These are phyloP conservation scores for Tuber umbilicatum DNA, from an alignment of 495 filamentous ascomycete genomes.

Conservation along the genomic window DNA sequence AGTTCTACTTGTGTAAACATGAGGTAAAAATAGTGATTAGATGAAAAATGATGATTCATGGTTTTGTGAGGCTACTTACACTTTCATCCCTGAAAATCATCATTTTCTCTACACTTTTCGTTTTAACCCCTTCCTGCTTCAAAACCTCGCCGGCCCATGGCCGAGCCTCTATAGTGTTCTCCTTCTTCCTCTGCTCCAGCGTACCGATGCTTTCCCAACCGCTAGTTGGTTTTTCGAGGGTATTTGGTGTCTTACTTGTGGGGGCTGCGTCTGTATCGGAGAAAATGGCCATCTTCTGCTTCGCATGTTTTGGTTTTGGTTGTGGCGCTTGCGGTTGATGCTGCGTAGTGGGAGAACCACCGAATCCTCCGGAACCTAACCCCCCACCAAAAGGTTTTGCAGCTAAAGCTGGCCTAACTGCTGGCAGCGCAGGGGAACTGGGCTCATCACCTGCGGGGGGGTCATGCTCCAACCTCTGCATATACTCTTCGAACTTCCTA, in stretches of 20 bases:
- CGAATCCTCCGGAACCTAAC: constrained; percentile 12
- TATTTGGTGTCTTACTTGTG: constrained; percentile 44
- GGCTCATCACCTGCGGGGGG: constrained; percentile 58
- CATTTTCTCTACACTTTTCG: constrained; percentile 65
- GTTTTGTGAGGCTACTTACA: constrained; percentile 56
- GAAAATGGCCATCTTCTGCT: constrained; percentile 86
- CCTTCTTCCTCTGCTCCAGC: constrained; percentile 80
- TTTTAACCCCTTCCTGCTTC: constrained; percentile 73
- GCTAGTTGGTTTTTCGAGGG: constrained; percentile 46
- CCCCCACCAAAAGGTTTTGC: constrained; percentile 52
- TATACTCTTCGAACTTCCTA: constrained; percentile 86
- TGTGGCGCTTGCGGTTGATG: constrained; percentile 45
- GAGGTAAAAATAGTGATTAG: constrained; percentile 32
- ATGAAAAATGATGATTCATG: constrained; percentile 14
- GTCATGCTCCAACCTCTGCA: constrained; percentile 61
- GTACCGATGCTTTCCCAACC: constrained; percentile 93
- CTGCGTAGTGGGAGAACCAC: constrained; percentile 55
- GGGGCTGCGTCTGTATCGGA: constrained; percentile 61
- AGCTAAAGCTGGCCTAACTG: constrained; percentile 73
- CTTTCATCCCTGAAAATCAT: constrained; percentile 79
- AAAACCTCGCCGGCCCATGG: constrained; percentile 90
- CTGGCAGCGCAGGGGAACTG: constrained; percentile 76
- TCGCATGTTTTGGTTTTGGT: constrained; percentile 53
- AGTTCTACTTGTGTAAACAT: constrained; percentile 42
- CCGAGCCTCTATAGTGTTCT: constrained; percentile 78